Percentiles rank a stretch among this genome's conserved stretches.
phyloP scores from a whole-genome alignment of 2,329 filamentous ascomycete genomes.

The Fusarium devonianum region DNA sequence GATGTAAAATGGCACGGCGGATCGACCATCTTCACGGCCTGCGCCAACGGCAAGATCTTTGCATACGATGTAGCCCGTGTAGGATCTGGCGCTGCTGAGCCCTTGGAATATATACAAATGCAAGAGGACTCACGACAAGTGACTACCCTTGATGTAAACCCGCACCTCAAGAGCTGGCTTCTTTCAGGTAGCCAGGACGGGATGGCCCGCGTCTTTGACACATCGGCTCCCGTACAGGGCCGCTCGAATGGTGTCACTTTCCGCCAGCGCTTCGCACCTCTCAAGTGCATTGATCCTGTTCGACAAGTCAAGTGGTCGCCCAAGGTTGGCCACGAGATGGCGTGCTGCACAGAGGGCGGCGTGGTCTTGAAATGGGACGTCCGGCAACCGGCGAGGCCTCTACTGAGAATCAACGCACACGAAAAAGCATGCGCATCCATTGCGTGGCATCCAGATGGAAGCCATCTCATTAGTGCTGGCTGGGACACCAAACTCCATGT shows the following conservation, averaged over 20 bases:
- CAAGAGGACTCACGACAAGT: constrained; percentile 69
- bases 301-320: constrained; percentile 72
- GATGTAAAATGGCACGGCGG: constrained; percentile 67
- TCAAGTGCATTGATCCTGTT: constrained; percentile 54
- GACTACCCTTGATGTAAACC: constrained; percentile 69
- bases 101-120: constrained; percentile 63
- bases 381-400: constrained; percentile 59
- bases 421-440: constrained; percentile 66
- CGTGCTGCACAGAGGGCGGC: constrained; percentile 69
- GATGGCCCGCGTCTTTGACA: constrained; percentile 67
- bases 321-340: constrained; percentile 66
- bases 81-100: constrained; percentile 52
- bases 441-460: constrained; percentile 72
- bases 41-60: constrained; percentile 70
- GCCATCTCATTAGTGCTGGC: constrained; percentile 70
- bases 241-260: constrained; percentile 60
- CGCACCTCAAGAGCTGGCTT: constrained; percentile 63
- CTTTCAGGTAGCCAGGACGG: constrained; percentile 71
- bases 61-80: constrained; percentile 66
- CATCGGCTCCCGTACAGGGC: constrained; percentile 56
- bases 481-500: constrained; percentile 68
- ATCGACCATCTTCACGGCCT: constrained; percentile 67
- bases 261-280: constrained; percentile 52
- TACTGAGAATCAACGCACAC: constrained; percentile 68
- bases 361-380: constrained; percentile 71